Percentiles rank a stretch among this genome's conserved stretches.
phyloP scores from a whole-genome alignment of 2,329 filamentous ascomycete species.

The Aureobasidium sp. region DNA sequence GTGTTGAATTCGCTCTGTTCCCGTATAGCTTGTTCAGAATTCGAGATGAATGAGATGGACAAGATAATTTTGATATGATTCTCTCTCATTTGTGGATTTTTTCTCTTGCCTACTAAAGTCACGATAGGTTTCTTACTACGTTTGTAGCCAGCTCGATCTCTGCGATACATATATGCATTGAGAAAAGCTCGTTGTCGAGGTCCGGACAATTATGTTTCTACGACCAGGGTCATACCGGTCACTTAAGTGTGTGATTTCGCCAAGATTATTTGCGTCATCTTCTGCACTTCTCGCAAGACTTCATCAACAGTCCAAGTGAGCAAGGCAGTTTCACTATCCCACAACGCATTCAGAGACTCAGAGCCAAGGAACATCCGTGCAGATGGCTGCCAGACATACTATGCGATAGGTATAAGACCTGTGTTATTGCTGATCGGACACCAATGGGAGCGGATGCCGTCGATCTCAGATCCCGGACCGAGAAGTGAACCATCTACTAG shows the following conservation, averaged over 20 bases:
- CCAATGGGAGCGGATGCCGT: background rate
- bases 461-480: constrained; percentile 5
- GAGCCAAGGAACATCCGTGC: background rate
- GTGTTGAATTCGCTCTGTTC: no score
- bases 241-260: background rate
- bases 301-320: background rate
- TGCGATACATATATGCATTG: no score
- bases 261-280: background rate
- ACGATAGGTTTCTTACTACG: no score
- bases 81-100: no score
- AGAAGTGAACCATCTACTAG: background rate
- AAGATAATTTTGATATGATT: no score
- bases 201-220: background rate
- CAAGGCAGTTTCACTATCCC: background rate
- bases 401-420: background rate
- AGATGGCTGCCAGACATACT: background rate
- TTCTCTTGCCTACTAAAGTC: no score
- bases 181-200: background rate
- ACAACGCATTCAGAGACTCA: background rate
- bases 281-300: background rate
- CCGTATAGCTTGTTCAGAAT: no score
- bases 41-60: no score
- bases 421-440: background rate
- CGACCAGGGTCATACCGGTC: background rate
- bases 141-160: no score